These are phyloP conservation scores for Penicillium aurantiogriseum DNA, from an alignment of 2,329 filamentous ascomycete genomes.

Conservation along the genomic window DNA sequence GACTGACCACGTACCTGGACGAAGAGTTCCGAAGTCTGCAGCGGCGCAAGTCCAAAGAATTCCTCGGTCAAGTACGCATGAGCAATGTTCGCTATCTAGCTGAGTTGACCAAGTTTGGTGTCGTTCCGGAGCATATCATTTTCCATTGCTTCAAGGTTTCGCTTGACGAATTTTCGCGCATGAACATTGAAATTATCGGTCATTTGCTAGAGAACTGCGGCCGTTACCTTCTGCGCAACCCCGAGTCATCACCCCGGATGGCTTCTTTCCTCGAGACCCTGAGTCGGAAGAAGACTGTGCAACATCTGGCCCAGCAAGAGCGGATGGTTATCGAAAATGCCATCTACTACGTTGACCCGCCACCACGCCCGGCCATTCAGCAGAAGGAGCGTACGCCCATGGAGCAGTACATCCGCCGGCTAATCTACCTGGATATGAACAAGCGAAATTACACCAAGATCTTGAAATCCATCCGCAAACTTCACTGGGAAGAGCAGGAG, in stretches of 20 bases:
- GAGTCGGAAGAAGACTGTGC: conserved; percentile 91
- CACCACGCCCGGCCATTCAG: conserved; percentile 86
- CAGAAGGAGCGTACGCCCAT: conserved; percentile 95
- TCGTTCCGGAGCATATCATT: conserved; percentile 96
- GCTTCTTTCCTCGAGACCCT: conserved; percentile 88
- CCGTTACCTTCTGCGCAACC: conserved; percentile 85
- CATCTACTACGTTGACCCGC: conserved; percentile 95
- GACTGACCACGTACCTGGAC: conserved; percentile 86
- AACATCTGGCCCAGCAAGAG: conserved; percentile 92
- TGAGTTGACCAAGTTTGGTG: conserved; percentile 95
- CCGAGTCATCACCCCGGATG: conserved; percentile 92
- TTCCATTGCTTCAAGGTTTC: conserved; percentile 98
- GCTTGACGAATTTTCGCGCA: conserved; percentile 93
- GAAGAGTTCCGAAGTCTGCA: conserved; percentile 96
- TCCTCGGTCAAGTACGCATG: conserved; percentile 87
- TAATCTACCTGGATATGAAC: conserved; percentile 90
- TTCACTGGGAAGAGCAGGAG: conserved; percentile 96
- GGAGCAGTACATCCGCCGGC: conserved; percentile 87
- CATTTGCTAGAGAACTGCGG: conserved; percentile 96
- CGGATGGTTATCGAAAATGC: conserved; percentile 98
- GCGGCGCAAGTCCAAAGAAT: conserved; percentile 95
- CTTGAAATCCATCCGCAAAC: conserved; percentile 86
- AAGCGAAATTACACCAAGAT: conserved; percentile 93
- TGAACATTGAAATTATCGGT: conserved; percentile 99
- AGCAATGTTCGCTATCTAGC: conserved; percentile 97